Base-by-base conservation (phyloP, 257 asterid genomes). In the Penstemon barbatus region DNA sequence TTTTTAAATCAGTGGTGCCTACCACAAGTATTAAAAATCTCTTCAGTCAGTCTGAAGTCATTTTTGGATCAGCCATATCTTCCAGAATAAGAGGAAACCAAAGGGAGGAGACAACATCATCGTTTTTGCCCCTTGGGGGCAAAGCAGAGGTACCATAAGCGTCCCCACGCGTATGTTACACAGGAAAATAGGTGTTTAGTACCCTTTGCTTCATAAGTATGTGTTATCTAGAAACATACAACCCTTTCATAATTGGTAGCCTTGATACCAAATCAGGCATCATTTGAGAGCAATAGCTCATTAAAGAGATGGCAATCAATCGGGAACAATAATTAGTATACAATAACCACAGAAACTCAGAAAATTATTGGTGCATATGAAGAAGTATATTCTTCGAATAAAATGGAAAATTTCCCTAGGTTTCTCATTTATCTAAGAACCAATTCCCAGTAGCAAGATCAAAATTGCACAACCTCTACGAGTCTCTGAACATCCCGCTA, bases 191-290 rank as follows among this genome's bases (percentile, higher is more conserved):
- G 33, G 33, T 25, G 40, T 42, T n/a, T 39, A 49, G 19, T 41
- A 41, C n/a, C 19, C 43, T 51, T 64, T 56, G 46, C 25, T 41
- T 61, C 38, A 52, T 8, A 40, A 48, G 50, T 19, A 60, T 5
- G 15, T 4, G 46, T 46, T 65, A 76, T 45, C 70, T 65, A 55
- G 40, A 37, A 71, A 71, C 38, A 37, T 49, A 49, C 33, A 5
- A 38, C 63, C 52, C 48, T 75, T 41, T 50, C 46, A 38, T 19
- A 37, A 36, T 59, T 66, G 15, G 58, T 43, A 25, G 33, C 64
- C 44, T 56, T 7, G 53, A 60, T 45, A 66, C 40, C 36, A 58
- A 64, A 46, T 3, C 49, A n/a, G 52, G 61, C 42, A 48, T 42
- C 44, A 70, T 57, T 64, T 50, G 33, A 57, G 60, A 60, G 53